Evolutionary conservation across 352 stramenopile genomes (phyloP).

Genomic region (Globisporangium heterothallicum): DNA sequence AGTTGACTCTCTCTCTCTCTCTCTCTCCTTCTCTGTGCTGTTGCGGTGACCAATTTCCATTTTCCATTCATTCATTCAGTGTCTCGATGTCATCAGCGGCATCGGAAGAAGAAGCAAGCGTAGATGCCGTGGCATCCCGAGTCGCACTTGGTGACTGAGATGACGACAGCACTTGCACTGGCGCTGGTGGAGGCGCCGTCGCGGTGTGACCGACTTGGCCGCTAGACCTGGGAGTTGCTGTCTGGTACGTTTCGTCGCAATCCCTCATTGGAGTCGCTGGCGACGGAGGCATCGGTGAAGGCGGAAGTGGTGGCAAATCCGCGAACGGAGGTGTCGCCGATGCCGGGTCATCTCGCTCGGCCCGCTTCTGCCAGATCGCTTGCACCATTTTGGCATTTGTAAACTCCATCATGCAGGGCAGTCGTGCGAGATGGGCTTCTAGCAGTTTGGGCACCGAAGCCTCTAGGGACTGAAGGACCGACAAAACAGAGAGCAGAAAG

Average conservation of each 20-base stretch:
- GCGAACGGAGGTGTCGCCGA: too few species aligned
- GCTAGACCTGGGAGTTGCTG: background rate
- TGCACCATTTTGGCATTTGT: slow-evolving; percentile 55
- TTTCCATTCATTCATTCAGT: too few species aligned
- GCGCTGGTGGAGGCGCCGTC: background rate
- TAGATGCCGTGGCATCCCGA: too few species aligned
- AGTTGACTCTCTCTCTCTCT: too few species aligned
- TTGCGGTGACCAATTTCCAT: too few species aligned
- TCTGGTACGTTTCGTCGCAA: too few species aligned
- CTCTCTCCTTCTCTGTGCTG: too few species aligned
- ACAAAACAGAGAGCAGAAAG: background rate
- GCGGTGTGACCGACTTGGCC: background rate
- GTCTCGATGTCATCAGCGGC: too few species aligned
- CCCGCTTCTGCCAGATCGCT: slow-evolving; percentile 56
- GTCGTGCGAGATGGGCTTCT: slow-evolving; percentile 52
- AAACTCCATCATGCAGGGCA: slow-evolving; percentile 63
- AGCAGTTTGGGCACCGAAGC: slow-evolving; percentile 59
- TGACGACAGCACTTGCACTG: background rate
- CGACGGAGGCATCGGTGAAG: background rate
- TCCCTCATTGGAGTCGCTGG: too few species aligned
- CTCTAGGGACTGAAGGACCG: slow-evolving; percentile 37
- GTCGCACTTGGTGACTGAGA: too few species aligned
- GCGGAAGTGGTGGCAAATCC: slow-evolving; percentile 3
- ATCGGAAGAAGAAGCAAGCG: too few species aligned
- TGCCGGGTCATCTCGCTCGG: slow-evolving; percentile 29